Evolutionary conservation across 73 alveolate genomes (phyloP).

Genomic region (Tetrahymena elliotti): DNA sequence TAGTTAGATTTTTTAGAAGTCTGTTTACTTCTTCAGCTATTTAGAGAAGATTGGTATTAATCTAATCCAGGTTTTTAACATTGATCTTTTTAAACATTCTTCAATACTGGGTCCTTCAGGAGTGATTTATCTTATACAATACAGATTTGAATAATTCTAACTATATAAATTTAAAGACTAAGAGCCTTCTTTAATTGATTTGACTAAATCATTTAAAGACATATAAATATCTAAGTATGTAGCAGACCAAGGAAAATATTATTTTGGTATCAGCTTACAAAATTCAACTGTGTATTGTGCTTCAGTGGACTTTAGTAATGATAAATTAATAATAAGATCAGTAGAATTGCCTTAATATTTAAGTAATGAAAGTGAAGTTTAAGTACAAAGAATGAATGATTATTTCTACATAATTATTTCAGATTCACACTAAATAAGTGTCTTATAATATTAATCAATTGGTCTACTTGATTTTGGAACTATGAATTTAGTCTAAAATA

Average conservation of each 20-base stretch:
- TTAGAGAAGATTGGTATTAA: neutral
- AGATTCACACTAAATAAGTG: neutral
- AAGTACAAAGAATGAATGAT: neutral
- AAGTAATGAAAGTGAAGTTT: neutral
- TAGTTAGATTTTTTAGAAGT: neutral
- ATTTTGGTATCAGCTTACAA: neutral
- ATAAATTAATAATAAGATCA: neutral
- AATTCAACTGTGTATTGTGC: neutral
- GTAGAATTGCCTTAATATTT: neutral
- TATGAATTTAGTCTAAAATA: neutral
- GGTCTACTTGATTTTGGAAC: neutral
- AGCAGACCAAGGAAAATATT: neutral
- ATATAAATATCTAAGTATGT: neutral
- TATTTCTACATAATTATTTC: neutral
- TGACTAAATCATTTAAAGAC: neutral
- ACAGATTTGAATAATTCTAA: neutral
- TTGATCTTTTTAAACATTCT: neutral
- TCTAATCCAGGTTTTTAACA: neutral
- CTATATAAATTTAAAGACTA: neutral
- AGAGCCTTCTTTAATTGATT: neutral
- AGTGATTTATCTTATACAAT: neutral
- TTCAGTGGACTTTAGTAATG: neutral
- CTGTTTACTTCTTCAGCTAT: neutral
- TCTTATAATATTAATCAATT: neutral
- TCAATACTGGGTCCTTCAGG: neutral